phyloP scores from a whole-genome alignment of 75 land plant genomes.

The Azolla pinnata region DNA sequence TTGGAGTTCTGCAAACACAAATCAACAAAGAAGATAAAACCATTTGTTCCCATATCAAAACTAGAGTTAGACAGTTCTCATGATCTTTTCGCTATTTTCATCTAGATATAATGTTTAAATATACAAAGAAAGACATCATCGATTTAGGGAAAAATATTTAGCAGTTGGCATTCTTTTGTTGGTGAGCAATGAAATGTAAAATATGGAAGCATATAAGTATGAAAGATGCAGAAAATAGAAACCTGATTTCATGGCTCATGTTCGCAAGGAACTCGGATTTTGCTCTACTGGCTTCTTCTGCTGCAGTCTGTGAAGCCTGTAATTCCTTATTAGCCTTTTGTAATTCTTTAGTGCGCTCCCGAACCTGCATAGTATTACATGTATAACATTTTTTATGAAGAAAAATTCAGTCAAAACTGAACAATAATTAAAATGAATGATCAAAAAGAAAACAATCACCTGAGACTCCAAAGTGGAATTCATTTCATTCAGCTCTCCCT shows the following conservation, averaged over 20 bases:
- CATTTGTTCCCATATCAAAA: too few relatives aligned
- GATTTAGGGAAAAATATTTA: too few relatives aligned
- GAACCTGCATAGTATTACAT: constrained; percentile 17
- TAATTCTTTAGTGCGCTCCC: constrained; percentile 29
- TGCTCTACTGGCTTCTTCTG: constrained; percentile 41
- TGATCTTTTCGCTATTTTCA: too few relatives aligned
- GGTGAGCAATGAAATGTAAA: too few relatives aligned
- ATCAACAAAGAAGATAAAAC: constrained; percentile 1
- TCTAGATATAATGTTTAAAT: too few relatives aligned
- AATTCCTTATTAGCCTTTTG: constrained; percentile 31
- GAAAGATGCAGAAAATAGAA: background rate
- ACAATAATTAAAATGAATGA: background rate
- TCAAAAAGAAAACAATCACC: constrained; percentile 12
- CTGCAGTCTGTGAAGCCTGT: constrained; percentile 35
- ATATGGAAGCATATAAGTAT: background rate
- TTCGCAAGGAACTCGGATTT: constrained; percentile 43
- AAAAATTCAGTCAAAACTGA: background rate
- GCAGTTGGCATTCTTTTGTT: too few relatives aligned
- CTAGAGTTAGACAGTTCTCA: too few relatives aligned
- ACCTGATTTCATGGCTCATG: constrained; percentile 47
- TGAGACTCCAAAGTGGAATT: constrained; percentile 32
- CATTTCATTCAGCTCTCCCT: constrained; percentile 30
- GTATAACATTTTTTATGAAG: too few relatives aligned
- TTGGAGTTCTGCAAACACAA: constrained; percentile 30
- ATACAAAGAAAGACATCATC: too few relatives aligned